Conservation (phyloP, 139 green algal genomes). For the Asterochloris erici region DNA sequence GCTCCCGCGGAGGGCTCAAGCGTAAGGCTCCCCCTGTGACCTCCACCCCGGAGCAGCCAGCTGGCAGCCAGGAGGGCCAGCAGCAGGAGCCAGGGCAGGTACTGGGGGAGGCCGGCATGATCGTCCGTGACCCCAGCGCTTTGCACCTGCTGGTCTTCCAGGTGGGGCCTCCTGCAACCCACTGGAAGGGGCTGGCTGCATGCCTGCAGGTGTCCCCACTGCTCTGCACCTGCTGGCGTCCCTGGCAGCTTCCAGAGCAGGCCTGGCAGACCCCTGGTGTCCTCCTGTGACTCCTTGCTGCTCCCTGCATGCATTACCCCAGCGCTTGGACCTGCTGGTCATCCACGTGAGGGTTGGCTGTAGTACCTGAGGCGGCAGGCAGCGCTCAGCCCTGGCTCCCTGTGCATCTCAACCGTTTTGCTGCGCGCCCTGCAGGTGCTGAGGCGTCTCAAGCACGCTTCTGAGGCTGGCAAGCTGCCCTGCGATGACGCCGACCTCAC, state of each 20-base stretch:
- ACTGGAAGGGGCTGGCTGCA: no score
- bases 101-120: constrained; percentile 65
- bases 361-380: no score
- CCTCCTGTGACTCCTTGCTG: no score
- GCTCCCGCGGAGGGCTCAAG: background rate
- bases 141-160: constrained; percentile 67
- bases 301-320: constrained; percentile 54
- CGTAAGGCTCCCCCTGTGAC: background rate
- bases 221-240: no score
- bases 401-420: background rate
- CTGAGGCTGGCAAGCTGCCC: constrained; percentile 39
- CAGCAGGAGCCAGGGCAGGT: constrained; percentile 42
- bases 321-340: constrained; percentile 61
- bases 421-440: constrained; percentile 31
- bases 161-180: constrained; percentile 10
- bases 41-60: background rate
- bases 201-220: no score
- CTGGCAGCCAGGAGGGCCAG: background rate
- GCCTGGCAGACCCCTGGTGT: no score
- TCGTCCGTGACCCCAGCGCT: constrained; percentile 67
- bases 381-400: no score
- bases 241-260: no score
- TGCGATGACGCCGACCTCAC: constrained; percentile 41
- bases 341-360: constrained; percentile 33
- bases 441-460: constrained; percentile 26